Evolutionary conservation across 345 rosid species (phyloP).

Genomic region (Litchi chinensis): DNA sequence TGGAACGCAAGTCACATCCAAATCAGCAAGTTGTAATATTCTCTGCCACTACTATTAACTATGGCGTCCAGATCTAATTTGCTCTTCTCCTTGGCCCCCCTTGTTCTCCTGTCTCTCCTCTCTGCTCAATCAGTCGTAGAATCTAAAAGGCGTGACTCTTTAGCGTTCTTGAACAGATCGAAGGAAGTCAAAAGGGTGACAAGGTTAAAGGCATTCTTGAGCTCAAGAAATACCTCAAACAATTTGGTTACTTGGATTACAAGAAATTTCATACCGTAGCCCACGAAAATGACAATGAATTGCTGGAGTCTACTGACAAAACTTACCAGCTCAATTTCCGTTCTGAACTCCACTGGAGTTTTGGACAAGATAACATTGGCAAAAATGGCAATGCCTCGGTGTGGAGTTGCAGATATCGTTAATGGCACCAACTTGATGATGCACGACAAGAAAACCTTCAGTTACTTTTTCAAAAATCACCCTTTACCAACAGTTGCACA

Average conservation of each 20-base stretch:
- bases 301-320: constrained; percentile 35
- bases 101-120: background rate
- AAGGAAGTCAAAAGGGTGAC: constrained; percentile 43
- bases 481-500: constrained; percentile 29
- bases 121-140: background rate
- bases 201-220: constrained; percentile 31
- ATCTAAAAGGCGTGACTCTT: background rate
- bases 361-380: constrained; percentile 23
- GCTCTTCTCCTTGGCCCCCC: background rate
- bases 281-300: constrained; percentile 23
- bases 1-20: background rate
- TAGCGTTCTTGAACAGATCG: constrained; percentile 31
- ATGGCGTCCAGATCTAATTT: background rate
- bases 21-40: background rate
- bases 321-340: constrained; percentile 10
- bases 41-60: background rate
- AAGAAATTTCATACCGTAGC: background rate
- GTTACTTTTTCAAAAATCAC: background rate
- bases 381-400: constrained; percentile 11
- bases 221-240: constrained; percentile 34
- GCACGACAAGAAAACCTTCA: background rate
- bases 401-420: constrained; percentile 35
- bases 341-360: too few species aligned
- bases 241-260: constrained; percentile 38
- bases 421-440: constrained; percentile 34